Evolutionary conservation across 164 flowering plant species (phyloP).

Genomic region (Aristolochia contorta): DNA sequence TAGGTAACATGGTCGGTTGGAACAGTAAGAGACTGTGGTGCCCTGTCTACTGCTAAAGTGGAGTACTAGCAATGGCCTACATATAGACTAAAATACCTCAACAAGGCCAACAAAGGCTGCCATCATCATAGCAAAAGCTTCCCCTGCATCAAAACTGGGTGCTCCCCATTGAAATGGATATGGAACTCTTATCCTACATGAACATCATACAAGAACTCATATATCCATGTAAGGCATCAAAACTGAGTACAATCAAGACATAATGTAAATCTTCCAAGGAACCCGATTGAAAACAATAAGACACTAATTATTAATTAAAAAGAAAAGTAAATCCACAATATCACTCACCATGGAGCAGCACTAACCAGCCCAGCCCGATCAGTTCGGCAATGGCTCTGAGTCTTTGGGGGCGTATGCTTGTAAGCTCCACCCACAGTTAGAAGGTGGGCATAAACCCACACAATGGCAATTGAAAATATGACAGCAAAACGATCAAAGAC

Average conservation of each 20-base stretch:
- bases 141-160: slow-evolving; percentile 87
- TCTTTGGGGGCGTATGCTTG: slow-evolving; percentile 39
- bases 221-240: neutral
- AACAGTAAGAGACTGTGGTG: no score
- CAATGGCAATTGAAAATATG: slow-evolving; percentile 64
- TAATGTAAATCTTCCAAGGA: neutral
- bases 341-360: slow-evolving; percentile 77
- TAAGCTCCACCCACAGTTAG: slow-evolving; percentile 95
- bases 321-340: neutral
- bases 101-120: slow-evolving; percentile 80
- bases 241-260: neutral
- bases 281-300: neutral
- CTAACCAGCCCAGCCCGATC: slow-evolving; percentile 79
- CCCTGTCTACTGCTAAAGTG: no score
- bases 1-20: no score
- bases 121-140: slow-evolving; percentile 90
- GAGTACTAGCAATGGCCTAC: no score
- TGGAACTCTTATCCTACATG: slow-evolving; percentile 77
- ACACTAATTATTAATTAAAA: neutral
- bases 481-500: slow-evolving; percentile 85
- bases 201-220: neutral
- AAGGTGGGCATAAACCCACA: slow-evolving; percentile 91
- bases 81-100: slow-evolving; percentile 76
- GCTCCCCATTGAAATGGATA: slow-evolving; percentile 96
- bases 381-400: slow-evolving; percentile 77